Evolutionary conservation across 495 filamentous ascomycete species (phyloP).

Genomic region (Friedmanniomyces endolithicus): DNA sequence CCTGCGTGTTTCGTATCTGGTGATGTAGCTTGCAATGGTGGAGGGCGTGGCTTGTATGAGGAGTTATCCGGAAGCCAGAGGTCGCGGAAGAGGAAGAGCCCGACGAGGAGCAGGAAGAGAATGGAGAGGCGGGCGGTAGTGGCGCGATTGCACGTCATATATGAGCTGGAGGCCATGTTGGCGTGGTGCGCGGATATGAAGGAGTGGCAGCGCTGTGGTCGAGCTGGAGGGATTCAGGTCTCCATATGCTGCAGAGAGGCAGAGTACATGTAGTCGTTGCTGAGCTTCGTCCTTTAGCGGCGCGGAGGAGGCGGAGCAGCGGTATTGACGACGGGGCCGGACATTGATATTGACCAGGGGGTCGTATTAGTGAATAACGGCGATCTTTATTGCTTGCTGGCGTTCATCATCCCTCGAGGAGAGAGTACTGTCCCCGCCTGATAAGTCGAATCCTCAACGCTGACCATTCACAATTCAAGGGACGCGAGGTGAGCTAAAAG

Average conservation of each 20-base stretch:
- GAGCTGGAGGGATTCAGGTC: not conserved
- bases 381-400: no score
- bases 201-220: not conserved
- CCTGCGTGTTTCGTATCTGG: not conserved
- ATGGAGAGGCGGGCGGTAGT: constrained; percentile 4
- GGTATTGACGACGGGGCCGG: no score
- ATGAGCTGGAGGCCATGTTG: not conserved
- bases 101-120: constrained; percentile 4
- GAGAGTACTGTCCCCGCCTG: no score
- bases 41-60: not conserved
- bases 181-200: not conserved
- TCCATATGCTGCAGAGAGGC: no score
- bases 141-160: not conserved
- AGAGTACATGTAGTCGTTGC: no score
- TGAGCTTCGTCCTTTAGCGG: no score
- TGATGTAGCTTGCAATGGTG: not conserved
- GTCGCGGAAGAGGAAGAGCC: constrained; percentile 12
- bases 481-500: no score
- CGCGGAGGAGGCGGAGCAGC: no score
- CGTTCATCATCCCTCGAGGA: no score
- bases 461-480: no score
- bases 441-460: no score
- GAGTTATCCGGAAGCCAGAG: constrained; percentile 10
- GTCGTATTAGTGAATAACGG: no score
- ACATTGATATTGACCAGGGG: not conserved